Conservation (phyloP, 495 filamentous ascomycete genomes). For the Haplographium delicatum region DNA sequence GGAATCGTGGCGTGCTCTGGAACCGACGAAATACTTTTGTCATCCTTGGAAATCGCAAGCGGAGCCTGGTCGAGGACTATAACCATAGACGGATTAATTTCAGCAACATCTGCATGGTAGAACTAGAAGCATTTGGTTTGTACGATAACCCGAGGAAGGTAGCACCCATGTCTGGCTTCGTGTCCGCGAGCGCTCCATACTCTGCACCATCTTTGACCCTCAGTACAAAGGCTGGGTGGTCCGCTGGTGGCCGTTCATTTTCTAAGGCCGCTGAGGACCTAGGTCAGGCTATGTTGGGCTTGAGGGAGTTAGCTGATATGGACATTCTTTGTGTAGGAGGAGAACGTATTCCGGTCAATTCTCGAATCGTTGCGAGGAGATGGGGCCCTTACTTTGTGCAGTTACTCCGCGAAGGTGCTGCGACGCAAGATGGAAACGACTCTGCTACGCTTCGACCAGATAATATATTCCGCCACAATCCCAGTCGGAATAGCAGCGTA, state of each 20-base stretch:
- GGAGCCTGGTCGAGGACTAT: conserved; percentile 95
- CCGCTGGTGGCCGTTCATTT: conserved; percentile 60
- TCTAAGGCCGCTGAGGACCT: conserved; percentile 75
- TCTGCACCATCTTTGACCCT: conserved; percentile 50
- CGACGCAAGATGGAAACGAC: conserved; percentile 44
- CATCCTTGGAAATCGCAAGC: conserved; percentile 85
- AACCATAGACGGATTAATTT: conserved; percentile 98
- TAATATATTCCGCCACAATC: conserved; percentile 25
- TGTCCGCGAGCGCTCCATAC: conserved; percentile 69
- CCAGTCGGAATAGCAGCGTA: conserved; percentile 69
- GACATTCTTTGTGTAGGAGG: conserved; percentile 86
- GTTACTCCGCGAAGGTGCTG: conserved; percentile 70
- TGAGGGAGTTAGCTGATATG: conserved; percentile 93
- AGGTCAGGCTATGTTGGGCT: conserved; percentile 68
- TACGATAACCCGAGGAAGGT: conserved; percentile 86
- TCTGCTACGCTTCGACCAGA: conserved; percentile 24
- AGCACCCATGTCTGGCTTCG: conserved; percentile 71
- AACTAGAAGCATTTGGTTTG: conserved; percentile 92
- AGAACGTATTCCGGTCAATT: conserved; percentile 90
- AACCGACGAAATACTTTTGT: conserved; percentile 89
- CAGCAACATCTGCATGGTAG: conserved; percentile 90
- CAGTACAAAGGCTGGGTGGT: conserved; percentile 53
- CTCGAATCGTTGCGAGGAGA: conserved; percentile 73
- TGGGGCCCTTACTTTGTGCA: conserved; percentile 97
- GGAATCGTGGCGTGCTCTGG: conserved; percentile 95